These are phyloP conservation scores for Helotiales sp. DNA, from an alignment of 2,329 filamentous ascomycete genomes.

Conservation along the genomic window DNA sequence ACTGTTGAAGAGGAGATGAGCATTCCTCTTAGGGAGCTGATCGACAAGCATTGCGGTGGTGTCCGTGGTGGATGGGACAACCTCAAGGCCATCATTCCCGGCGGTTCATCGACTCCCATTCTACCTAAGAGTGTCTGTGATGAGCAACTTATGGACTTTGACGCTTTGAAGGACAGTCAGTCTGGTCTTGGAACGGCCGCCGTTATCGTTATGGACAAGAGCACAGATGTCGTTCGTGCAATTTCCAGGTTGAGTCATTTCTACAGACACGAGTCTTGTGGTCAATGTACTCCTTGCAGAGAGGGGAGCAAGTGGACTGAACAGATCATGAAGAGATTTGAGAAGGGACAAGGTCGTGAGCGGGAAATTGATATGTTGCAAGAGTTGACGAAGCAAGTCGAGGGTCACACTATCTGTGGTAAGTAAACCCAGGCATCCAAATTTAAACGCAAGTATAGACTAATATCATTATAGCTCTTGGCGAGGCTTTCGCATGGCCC, in stretches of 20 bases:
- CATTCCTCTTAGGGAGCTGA: conserved; percentile 92
- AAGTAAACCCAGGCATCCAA: conserved; percentile 47
- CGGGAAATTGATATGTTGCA: conserved; percentile 99
- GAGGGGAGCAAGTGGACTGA: conserved; percentile 99
- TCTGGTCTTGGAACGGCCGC: conserved; percentile 96
- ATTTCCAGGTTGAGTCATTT: conserved; percentile 94
- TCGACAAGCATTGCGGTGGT: conserved; percentile 97
- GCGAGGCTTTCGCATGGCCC: conserved; percentile 98
- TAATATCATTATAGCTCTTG: conserved; percentile 64
- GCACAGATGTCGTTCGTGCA: conserved; percentile 90
- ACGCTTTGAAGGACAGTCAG: conserved; percentile 96
- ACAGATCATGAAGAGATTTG: conserved; percentile 97
- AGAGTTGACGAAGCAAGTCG: conserved; percentile 98
- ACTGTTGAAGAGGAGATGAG: conserved; percentile 99
- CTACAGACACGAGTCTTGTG: conserved; percentile 98
- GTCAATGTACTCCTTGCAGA: conserved; percentile 98
- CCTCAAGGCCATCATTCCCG: conserved; percentile 90
- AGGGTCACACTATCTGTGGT: conserved; percentile 98
- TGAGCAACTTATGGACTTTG: conserved; percentile 98
- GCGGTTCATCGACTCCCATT: conserved; percentile 95
- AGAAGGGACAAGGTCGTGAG: conserved; percentile 84
- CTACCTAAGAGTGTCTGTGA: conserved; percentile 89
- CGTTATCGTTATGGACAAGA: conserved; percentile 99
- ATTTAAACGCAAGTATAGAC: not conserved
- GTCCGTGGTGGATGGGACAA: conserved; percentile 98